These are phyloP conservation scores for Ustilago loliicola DNA, from an alignment of 1,284 basidiomycete genomes.

Conservation along the genomic window DNA sequence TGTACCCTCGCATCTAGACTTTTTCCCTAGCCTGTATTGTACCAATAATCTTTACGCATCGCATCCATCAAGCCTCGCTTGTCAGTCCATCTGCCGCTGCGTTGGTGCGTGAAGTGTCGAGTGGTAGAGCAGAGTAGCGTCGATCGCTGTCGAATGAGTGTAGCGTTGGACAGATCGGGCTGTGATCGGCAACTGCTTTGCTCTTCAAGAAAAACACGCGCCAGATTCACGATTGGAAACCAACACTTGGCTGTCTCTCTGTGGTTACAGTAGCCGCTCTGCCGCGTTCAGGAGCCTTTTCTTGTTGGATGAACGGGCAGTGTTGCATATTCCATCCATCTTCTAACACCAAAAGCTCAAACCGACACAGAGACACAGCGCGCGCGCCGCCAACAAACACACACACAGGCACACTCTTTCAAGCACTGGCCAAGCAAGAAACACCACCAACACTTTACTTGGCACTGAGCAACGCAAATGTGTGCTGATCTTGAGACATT, in stretches of 20 bases:
- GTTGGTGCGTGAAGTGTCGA: neutral
- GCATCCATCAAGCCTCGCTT: neutral
- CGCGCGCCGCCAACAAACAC: neutral
- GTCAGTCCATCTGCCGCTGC: neutral
- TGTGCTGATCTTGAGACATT: too few relatives aligned
- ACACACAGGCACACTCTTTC: neutral
- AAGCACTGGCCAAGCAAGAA: neutral
- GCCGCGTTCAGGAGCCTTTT: neutral
- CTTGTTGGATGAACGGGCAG: neutral
- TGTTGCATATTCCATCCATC: neutral
- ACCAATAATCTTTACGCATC: neutral
- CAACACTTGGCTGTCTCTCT: constrained; percentile 3
- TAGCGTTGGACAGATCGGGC: neutral
- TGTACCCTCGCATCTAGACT: neutral
- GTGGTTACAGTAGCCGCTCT: too few relatives aligned
- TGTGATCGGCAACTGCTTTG: neutral
- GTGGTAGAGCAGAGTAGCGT: neutral
- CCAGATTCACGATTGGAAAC: constrained; percentile 5
- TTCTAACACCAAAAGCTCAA: neutral
- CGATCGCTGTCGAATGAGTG: too few relatives aligned
- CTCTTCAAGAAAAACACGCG: neutral
- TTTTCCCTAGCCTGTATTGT: neutral
- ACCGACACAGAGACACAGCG: neutral
- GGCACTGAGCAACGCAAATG: neutral
- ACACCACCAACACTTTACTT: neutral